Percentiles rank a stretch among this genome's conserved stretches.
Conservation (phyloP, 2,329 filamentous ascomycete species). For the Aspergillus tanneri region DNA sequence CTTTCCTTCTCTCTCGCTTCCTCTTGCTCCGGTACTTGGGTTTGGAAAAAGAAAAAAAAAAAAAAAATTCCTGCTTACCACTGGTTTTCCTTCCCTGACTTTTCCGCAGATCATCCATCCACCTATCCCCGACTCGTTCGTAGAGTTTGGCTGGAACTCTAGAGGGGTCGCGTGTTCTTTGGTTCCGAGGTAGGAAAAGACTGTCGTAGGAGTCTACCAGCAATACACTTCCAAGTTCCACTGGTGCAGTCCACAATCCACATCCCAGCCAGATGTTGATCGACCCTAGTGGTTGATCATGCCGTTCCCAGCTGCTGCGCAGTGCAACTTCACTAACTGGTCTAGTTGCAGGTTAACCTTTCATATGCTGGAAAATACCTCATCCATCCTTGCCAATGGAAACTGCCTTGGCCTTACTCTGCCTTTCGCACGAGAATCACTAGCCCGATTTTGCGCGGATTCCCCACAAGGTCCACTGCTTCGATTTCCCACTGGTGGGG, state of each 20-base stretch:
- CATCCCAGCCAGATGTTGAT: slow-evolving; percentile 4
- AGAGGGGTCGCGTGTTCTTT: no score
- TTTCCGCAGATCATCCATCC: not conserved
- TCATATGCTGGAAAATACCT: slow-evolving; percentile 10
- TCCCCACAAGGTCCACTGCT: slow-evolving; percentile 9
- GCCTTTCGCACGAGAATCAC: slow-evolving; percentile 1
- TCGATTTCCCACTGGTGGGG: slow-evolving; percentile 6
- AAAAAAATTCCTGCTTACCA: no score
- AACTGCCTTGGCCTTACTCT: not conserved
- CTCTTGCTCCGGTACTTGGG: no score
- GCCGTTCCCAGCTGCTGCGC: slow-evolving; percentile 4
- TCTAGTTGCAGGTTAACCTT: slow-evolving; percentile 9
- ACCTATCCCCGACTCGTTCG: not conserved
- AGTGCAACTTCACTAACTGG: not conserved
- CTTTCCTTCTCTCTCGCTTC: no score
- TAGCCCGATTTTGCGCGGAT: slow-evolving; percentile 6
- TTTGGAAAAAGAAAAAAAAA: no score
- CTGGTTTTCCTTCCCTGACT: no score
- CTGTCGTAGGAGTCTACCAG: no score
- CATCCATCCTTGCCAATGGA: slow-evolving; percentile 7
- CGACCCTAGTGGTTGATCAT: slow-evolving; percentile 20
- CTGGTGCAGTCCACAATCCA: not conserved
- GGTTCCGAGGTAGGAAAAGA: no score
- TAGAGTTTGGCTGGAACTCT: no score
- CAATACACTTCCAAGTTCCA: not conserved